A percentile compares a stretch with the other conserved stretches of the same genome.
These are phyloP conservation scores for Pythium coloratum DNA, from an alignment of 352 stramenopile genomes.

Conservation along the genomic window DNA sequence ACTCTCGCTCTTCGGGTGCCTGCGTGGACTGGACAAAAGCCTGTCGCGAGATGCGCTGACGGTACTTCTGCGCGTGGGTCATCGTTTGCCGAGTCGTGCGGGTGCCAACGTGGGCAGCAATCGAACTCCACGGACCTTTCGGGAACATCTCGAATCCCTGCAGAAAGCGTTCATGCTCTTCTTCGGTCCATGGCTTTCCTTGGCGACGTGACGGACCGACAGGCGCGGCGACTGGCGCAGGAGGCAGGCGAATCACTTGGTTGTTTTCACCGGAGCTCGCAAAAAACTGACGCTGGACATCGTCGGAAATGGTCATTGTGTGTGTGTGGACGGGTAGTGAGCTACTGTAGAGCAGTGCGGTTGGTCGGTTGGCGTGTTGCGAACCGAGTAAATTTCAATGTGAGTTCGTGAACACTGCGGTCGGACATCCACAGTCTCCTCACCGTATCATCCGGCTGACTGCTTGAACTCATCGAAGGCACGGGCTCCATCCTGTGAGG, in stretches of 20 bases:
- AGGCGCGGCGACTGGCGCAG: slow-evolving; percentile 1
- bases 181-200: slow-evolving; percentile 35
- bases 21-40: not conserved
- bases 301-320: slow-evolving; percentile 7
- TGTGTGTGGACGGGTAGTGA: not conserved
- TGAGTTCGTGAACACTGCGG: not conserved
- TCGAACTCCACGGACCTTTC: slow-evolving; percentile 44
- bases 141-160: slow-evolving; percentile 48
- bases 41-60: slow-evolving; percentile 44
- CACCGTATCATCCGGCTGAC: not conserved
- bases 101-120: slow-evolving; percentile 45
- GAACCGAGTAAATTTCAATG: not conserved
- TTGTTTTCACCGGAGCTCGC: slow-evolving; percentile 3
- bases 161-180: slow-evolving; percentile 54
- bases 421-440: not conserved
- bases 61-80: slow-evolving; percentile 62
- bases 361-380: not conserved
- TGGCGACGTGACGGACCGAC: slow-evolving; percentile 7
- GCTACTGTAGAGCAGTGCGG: too few species aligned
- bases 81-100: slow-evolving; percentile 52
- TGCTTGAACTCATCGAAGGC: not conserved
- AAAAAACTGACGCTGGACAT: slow-evolving; percentile 22
- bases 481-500: not conserved
- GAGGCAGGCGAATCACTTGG: slow-evolving; percentile 20
- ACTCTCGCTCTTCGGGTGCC: not conserved